These are phyloP conservation scores for Ramicandelaber brevisporus DNA, from an alignment of 192 early-diverging fungal genomes.

Conservation along the genomic window DNA sequence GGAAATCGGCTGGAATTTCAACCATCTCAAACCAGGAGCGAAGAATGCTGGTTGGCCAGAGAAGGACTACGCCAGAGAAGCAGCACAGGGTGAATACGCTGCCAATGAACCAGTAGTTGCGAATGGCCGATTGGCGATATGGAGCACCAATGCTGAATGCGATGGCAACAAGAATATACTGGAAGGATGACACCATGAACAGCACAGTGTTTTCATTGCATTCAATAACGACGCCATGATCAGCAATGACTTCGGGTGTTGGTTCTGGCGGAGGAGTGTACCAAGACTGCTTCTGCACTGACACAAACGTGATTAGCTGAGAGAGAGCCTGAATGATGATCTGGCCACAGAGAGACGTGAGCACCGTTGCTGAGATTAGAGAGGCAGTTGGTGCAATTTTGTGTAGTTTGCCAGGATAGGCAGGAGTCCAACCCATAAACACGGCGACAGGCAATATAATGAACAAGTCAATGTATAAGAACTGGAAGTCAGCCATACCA, in stretches of 20 bases:
- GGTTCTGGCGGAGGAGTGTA: conserved; percentile 26
- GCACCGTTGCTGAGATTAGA: conserved; percentile 69
- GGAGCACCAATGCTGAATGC: conserved; percentile 93
- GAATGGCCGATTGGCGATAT: conserved; percentile 67
- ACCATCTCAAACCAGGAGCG: conserved; percentile 41
- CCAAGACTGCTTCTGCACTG: conserved; percentile 46
- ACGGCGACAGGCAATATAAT: conserved; percentile 73
- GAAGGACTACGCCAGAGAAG: conserved; percentile 25
- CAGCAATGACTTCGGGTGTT: conserved; percentile 24
- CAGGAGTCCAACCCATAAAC: conserved; percentile 74
- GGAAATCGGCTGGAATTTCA: conserved; percentile 21
- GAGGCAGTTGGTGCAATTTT: conserved; percentile 66
- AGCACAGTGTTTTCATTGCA: conserved; percentile 81
- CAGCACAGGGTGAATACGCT: conserved; percentile 28
- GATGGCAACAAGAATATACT: conserved; percentile 74
- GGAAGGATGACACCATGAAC: conserved; percentile 75
- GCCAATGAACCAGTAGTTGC: conserved; percentile 25
- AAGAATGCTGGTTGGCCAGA: conserved; percentile 23
- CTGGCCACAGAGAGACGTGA: conserved; percentile 76
- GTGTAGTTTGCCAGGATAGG: too few species aligned
- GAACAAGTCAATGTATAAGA: conserved; percentile 81
- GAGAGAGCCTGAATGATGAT: conserved; percentile 57
- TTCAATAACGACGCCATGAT: conserved; percentile 35
- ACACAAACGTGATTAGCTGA: conserved; percentile 44
- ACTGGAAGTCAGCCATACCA: conserved; percentile 87